Conservation (phyloP, 1,284 basidiomycete species). For the Ustilago crameri region DNA sequence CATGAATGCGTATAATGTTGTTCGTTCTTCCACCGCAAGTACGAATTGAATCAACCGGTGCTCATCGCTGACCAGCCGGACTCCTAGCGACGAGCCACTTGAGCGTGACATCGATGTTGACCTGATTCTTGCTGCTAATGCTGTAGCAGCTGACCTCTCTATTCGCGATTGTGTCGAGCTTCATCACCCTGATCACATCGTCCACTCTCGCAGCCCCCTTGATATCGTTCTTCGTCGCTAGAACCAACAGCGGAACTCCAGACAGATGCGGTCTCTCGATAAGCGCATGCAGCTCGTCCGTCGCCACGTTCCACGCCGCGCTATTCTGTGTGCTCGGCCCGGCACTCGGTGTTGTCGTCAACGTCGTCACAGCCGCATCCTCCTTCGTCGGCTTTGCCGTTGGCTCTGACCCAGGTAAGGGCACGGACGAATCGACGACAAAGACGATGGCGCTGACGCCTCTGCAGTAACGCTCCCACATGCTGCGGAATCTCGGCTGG, state of each 20-base stretch:
- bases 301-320: constrained; percentile 73
- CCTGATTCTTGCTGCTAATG: constrained; percentile 84
- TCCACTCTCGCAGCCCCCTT: constrained; percentile 82
- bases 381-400: constrained; percentile 6
- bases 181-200: constrained; percentile 86
- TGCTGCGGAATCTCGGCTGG: constrained; percentile 87
- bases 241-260: constrained; percentile 88
- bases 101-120: constrained; percentile 78
- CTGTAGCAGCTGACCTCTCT: constrained; percentile 71
- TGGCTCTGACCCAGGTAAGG: constrained; percentile 26
- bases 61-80: constrained; percentile 45
- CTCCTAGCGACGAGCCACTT: constrained; percentile 70
- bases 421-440: constrained; percentile 68
- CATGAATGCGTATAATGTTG: too few relatives aligned
- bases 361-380: neutral
- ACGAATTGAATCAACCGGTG: too few relatives aligned
- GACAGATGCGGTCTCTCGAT: constrained; percentile 78
- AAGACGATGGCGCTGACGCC: constrained; percentile 94
- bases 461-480: constrained; percentile 92
- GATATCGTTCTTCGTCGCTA: constrained; percentile 96
- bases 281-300: constrained; percentile 88
- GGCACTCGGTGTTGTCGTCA: constrained; percentile 3
- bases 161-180: constrained; percentile 73
- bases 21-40: too few relatives aligned
- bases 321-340: constrained; percentile 15